Base-by-base conservation (phyloP, 176 grass and related monocot species). In the Pharus latifolius region DNA sequence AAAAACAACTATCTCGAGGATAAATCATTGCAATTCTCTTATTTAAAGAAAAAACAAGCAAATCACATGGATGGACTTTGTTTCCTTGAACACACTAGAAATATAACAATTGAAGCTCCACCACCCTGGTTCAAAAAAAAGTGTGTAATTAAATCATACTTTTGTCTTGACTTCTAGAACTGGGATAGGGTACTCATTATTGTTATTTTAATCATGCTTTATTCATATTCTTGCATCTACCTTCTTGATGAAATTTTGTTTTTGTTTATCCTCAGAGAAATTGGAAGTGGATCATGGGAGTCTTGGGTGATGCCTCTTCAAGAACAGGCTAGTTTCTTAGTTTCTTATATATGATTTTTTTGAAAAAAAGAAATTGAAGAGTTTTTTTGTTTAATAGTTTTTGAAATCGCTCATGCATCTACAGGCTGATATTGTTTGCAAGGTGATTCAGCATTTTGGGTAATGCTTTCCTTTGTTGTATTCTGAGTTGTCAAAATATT, bases 231-330 rank as follows among this genome's bases (percentile, higher is more conserved):
- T 26, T 14, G 24, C 43, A 17, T 29, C 31, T 17, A 72, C n/a
- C 78, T 42, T 56, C 45, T 51, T 84, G 15, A 70, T 56, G 32
- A 57, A 63, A 37, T 61, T 70, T 73, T 63, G 56, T 61, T 9
- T n/a, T n/a, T 35, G 19, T 91, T 70, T 60, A 6, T 30, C 43
- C 15, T 48, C 70, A 96, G 93, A 44, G 86, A 92, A 87, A 89
- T 97, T 65, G 93, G 89, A 77, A 71, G 65, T 77, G 93, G 93
- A 77, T 22, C 56, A 56, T 79, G 73, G 79, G 82, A 87, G 60
- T 97, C 93, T 57, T 97, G 93, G 93, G 50, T 97, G 59, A 84
- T 83, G 88, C 89, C 93, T 59, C 93, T 97, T 70, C 70, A 75
- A 64, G 78, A 90, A 19, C 93, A 97, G 92, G 92, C 92, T 49